phyloP scores from a whole-genome alignment of 495 filamentous ascomycete genomes.

The Chaetomium fimeti region DNA sequence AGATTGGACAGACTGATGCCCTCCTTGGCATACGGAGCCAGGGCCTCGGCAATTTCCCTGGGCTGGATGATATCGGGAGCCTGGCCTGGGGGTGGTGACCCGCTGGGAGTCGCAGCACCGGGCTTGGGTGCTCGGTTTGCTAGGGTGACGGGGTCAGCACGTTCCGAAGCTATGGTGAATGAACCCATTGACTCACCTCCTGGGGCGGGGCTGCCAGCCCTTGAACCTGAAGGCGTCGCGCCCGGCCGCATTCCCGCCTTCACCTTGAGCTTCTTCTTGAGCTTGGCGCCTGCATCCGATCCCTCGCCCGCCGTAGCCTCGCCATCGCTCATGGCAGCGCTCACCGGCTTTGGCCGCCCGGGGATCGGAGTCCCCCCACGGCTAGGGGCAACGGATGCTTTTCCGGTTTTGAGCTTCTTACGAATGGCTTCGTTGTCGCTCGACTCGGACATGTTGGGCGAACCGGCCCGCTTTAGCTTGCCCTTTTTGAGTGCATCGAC shows the following conservation, averaged over 20 bases:
- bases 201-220: conserved; percentile 51
- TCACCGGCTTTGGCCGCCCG: conserved; percentile 53
- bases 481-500: conserved; percentile 59
- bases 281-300: conserved; percentile 63
- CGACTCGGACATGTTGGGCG: conserved; percentile 79
- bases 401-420: conserved; percentile 81
- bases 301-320: conserved; percentile 76
- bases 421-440: conserved; percentile 86
- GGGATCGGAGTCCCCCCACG: conserved; percentile 56
- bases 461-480: conserved; percentile 80
- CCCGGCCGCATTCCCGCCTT: conserved; percentile 35
- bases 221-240: conserved; percentile 54
- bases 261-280: conserved; percentile 66
- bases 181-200: conserved; percentile 24
- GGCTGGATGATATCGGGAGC: conserved; percentile 37
- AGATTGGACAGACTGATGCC: conserved; percentile 65
- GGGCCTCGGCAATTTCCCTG: conserved; percentile 56
- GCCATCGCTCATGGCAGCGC: conserved; percentile 73
- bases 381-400: conserved; percentile 46
- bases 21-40: conserved; percentile 52
- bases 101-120: conserved; percentile 30
- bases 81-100: conserved; percentile 24
- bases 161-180: no score
- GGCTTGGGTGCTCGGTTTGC: conserved; percentile 42
- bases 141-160: background rate